phyloP scores from a whole-genome alignment of 495 filamentous ascomycete species.

The Neurospora terricola region DNA sequence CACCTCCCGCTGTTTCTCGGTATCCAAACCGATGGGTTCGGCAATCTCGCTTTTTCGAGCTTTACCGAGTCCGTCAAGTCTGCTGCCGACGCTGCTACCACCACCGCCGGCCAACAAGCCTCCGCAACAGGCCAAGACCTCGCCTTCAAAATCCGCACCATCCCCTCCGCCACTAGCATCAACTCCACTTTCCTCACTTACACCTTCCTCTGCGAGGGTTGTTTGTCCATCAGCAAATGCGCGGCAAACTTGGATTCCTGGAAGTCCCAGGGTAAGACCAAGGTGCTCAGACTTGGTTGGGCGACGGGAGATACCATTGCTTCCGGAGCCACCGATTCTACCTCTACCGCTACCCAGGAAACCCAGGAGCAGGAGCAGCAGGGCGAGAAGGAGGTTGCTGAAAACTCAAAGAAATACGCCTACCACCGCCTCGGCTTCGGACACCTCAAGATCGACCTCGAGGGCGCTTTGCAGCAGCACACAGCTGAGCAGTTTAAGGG shows the following conservation, averaged over 20 bases:
- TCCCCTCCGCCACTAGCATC: constrained; percentile 4
- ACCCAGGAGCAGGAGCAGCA: too few relatives aligned
- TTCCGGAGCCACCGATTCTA: background rate
- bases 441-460: background rate
- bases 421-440: background rate
- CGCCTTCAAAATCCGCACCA: constrained; percentile 8
- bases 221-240: constrained; percentile 3
- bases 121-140: constrained; percentile 2
- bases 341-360: background rate
- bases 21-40: constrained; percentile 11
- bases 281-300: background rate
- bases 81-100: background rate
- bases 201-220: constrained; percentile 17
- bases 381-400: too few relatives aligned
- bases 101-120: constrained; percentile 4
- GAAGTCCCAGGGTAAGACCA: background rate
- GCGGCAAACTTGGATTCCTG: background rate
- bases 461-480: background rate
- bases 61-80: background rate
- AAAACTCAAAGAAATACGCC: background rate
- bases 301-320: rapidly evolving
- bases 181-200: constrained; percentile 12
- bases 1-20: constrained; percentile 14
- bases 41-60: constrained; percentile 4
- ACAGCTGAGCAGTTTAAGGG: background rate